Percentiles rank a stretch among this genome's conserved stretches.
These are phyloP conservation scores for Neofusicoccum kwambonambiense DNA, from an alignment of 2,329 filamentous ascomycete genomes.

Conservation along the genomic window DNA sequence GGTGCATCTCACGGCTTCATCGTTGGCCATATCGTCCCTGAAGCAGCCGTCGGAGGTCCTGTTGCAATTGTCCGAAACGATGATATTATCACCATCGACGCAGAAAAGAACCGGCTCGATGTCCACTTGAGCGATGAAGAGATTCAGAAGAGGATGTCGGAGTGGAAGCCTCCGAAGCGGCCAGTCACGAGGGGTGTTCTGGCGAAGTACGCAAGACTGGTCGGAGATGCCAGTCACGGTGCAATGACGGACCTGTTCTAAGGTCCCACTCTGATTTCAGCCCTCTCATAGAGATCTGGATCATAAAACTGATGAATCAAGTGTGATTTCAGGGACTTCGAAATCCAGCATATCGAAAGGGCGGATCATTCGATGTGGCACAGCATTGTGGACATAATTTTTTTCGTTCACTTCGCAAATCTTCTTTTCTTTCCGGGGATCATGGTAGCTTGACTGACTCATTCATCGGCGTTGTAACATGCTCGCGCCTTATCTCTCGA, in stretches of 20 bases:
- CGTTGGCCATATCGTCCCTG: constrained; percentile 88
- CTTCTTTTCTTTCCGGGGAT: neutral
- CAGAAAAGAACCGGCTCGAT: constrained; percentile 68
- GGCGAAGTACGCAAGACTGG: constrained; percentile 85
- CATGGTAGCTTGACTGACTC: neutral
- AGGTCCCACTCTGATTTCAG: neutral
- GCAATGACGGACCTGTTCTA: constrained; percentile 79
- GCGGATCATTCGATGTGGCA: neutral
- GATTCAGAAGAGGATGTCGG: constrained; percentile 60
- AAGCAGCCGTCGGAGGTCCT: constrained; percentile 84
- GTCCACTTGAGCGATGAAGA: constrained; percentile 74
- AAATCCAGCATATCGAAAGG: neutral
- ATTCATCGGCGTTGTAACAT: neutral
- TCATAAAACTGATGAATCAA: neutral
- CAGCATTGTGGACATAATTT: neutral
- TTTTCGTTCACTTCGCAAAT: neutral
- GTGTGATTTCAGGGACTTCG: neutral
- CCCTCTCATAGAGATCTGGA: neutral
- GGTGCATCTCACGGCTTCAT: constrained; percentile 91
- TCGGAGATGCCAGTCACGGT: constrained; percentile 88
- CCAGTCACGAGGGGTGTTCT: constrained; percentile 78
- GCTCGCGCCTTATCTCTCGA: neutral
- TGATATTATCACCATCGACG: constrained; percentile 83
- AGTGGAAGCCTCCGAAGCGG: constrained; percentile 70
- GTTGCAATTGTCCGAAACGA: constrained; percentile 80